Percentiles rank a stretch among this genome's conserved stretches.
These are phyloP conservation scores for Naematelia encephala DNA, from an alignment of 768 basidiomycete genomes.

Conservation along the genomic window DNA sequence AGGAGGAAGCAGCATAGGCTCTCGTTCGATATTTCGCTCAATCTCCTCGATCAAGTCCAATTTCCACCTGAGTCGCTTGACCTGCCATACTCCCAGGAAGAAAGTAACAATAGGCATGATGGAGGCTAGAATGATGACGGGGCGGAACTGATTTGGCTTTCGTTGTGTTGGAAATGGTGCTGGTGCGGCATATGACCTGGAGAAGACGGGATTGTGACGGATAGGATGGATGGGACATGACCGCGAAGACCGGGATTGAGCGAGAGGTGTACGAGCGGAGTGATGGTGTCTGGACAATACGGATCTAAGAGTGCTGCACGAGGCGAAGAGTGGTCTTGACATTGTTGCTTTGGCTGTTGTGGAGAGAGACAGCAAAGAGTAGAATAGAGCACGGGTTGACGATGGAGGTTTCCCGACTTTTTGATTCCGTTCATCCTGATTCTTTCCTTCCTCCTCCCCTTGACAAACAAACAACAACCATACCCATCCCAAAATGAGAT, in stretches of 20 bases:
- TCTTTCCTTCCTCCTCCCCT: too few species aligned
- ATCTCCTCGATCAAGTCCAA: slow-evolving; percentile 87
- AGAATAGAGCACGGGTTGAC: too few species aligned
- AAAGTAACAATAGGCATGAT: slow-evolving; percentile 88
- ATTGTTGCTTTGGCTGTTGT: too few species aligned
- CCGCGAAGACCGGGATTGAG: too few species aligned
- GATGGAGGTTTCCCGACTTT: too few species aligned
- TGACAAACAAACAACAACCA: too few species aligned
- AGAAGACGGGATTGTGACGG: slow-evolving; percentile 4
- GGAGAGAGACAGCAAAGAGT: too few species aligned
- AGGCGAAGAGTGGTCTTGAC: slow-evolving; percentile 3
- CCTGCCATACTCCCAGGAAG: slow-evolving; percentile 87
- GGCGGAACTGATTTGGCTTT: slow-evolving; percentile 18
- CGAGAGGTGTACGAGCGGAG: too few species aligned
- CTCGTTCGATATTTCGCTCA: slow-evolving; percentile 78
- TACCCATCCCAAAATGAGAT: not conserved
- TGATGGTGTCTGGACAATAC: too few species aligned
- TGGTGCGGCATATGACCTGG: slow-evolving; percentile 2
- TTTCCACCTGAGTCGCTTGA: slow-evolving; percentile 92
- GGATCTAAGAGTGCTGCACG: not conserved
- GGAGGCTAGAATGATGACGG: slow-evolving; percentile 59
- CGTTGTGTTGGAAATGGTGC: slow-evolving; percentile 9
- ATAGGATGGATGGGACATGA: not conserved
- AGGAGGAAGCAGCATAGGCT: slow-evolving; percentile 72
- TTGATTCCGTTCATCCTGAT: too few species aligned